Conservation (phyloP, 1,284 basidiomycete genomes). For the Rhodotorula sp. region DNA sequence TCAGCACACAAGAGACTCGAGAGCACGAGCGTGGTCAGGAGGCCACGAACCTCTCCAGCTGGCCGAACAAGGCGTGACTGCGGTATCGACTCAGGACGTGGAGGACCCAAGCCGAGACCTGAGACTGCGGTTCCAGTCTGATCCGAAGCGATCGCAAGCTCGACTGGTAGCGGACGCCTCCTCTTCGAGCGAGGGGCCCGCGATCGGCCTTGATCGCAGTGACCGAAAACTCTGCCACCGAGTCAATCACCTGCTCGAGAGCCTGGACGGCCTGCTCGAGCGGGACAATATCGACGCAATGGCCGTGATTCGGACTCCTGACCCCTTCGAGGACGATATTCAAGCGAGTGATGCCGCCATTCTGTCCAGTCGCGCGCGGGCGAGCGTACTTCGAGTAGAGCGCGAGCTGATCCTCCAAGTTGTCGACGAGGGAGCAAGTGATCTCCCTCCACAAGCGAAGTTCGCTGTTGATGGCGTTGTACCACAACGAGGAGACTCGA, state of each 20-base stretch:
- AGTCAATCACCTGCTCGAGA: neutral
- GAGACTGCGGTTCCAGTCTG: neutral
- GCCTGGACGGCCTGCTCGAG: neutral
- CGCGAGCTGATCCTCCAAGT: constrained; percentile 1
- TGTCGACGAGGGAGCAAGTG: constrained; percentile 10
- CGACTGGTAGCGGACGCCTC: neutral
- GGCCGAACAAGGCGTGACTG: neutral
- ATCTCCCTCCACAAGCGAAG: constrained; percentile 23
- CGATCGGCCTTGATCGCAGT: neutral
- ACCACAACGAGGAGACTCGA: constrained; percentile 32
- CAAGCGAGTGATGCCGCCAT: constrained; percentile 10
- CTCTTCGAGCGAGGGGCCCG: neutral
- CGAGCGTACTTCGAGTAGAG: neutral
- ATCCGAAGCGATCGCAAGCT: neutral
- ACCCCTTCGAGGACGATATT: neutral
- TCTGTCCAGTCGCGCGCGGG: neutral
- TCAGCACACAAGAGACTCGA: neutral
- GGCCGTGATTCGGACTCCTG: neutral
- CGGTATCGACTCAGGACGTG: neutral
- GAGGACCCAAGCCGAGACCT: neutral
- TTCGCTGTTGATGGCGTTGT: constrained; percentile 21
- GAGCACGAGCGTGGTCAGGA: neutral
- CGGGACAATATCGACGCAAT: neutral
- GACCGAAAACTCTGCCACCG: neutral
- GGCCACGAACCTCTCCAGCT: neutral